Conservation (phyloP, 352 stramenopile genomes). For the Phytophthora pistaciae region DNA sequence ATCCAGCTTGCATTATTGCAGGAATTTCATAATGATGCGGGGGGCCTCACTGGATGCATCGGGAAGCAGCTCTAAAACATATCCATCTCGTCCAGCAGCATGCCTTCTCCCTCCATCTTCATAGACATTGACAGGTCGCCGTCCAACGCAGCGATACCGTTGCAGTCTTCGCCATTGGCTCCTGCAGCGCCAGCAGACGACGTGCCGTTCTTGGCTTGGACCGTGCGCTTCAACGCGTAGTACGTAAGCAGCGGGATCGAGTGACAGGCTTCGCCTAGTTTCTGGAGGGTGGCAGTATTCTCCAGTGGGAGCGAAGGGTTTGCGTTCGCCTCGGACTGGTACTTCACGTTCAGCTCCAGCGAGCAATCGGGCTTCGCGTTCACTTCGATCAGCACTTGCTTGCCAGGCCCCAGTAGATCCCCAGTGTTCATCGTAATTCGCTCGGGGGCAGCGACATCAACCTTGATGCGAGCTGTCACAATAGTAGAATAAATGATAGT, state of each 20-base stretch:
- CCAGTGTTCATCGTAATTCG: conserved; percentile 84
- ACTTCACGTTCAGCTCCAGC: conserved; percentile 72
- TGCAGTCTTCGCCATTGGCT: conserved; percentile 65
- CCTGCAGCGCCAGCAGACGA: conserved; percentile 19
- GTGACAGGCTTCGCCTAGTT: conserved; percentile 67
- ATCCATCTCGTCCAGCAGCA: conserved; percentile 88
- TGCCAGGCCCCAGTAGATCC: conserved; percentile 57
- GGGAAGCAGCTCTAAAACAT: conserved; percentile 65
- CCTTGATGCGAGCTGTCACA: conserved; percentile 72
- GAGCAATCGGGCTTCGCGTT: conserved; percentile 70
- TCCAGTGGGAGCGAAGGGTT: conserved; percentile 41
- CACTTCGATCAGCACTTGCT: conserved; percentile 79
- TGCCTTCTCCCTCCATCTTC: conserved; percentile 87
- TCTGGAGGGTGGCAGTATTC: conserved; percentile 54
- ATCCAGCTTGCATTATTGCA: conserved; percentile 5
- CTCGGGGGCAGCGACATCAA: conserved; percentile 82
- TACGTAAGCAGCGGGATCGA: conserved; percentile 85
- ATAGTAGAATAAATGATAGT: not conserved
- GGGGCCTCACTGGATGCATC: not conserved
- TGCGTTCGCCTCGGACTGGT: conserved; percentile 44
- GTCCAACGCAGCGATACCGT: conserved; percentile 80
- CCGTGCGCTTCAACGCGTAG: conserved; percentile 69
- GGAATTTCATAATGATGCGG: not conserved
- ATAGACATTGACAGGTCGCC: conserved; percentile 77
- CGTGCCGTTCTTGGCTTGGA: conserved; percentile 55